Evolutionary conservation across 192 early-diverging fungal species (phyloP).

Genomic region (Phycomyces nitens): DNA sequence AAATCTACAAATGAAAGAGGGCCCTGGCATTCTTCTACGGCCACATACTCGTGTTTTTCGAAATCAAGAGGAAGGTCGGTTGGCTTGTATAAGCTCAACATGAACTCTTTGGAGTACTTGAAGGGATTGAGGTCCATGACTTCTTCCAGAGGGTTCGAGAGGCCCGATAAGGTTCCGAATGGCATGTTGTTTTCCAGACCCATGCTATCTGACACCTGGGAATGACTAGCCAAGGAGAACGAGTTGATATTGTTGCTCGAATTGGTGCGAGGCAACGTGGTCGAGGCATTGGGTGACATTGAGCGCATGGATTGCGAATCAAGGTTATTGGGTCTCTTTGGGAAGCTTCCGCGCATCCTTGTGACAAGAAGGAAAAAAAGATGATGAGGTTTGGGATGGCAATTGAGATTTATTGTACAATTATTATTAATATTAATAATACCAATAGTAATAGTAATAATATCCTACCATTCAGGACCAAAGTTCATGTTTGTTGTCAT

Average conservation of each 20-base stretch:
- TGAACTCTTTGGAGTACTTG: constrained; percentile 71
- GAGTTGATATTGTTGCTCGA: constrained; percentile 1
- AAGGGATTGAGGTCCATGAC: constrained; percentile 39
- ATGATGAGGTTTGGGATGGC: too few relatives aligned
- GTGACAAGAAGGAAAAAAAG: background rate
- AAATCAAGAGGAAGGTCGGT: constrained; percentile 57
- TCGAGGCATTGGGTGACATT: background rate
- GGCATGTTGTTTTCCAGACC: background rate
- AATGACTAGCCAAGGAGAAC: background rate
- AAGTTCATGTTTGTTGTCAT: constrained; percentile 21
- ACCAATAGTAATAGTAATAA: too few relatives aligned
- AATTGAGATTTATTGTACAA: too few relatives aligned
- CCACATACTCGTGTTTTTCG: constrained; percentile 63
- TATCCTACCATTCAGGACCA: constrained; percentile 16
- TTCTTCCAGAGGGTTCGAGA: background rate
- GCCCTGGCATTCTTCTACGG: constrained; percentile 50
- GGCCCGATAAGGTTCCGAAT: background rate
- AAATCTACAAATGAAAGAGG: constrained; percentile 57
- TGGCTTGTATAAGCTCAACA: constrained; percentile 68
- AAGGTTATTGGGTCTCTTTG: constrained; percentile 5
- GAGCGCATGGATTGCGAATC: background rate
- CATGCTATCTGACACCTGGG: background rate
- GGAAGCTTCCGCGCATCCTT: constrained; percentile 34
- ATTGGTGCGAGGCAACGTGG: background rate
- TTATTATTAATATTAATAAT: too few relatives aligned